Percentiles rank a stretch among this genome's conserved stretches.
These are phyloP conservation scores for Phycomyces blakesleeanus DNA, from an alignment of 192 early-diverging fungal genomes.

Conservation along the genomic window DNA sequence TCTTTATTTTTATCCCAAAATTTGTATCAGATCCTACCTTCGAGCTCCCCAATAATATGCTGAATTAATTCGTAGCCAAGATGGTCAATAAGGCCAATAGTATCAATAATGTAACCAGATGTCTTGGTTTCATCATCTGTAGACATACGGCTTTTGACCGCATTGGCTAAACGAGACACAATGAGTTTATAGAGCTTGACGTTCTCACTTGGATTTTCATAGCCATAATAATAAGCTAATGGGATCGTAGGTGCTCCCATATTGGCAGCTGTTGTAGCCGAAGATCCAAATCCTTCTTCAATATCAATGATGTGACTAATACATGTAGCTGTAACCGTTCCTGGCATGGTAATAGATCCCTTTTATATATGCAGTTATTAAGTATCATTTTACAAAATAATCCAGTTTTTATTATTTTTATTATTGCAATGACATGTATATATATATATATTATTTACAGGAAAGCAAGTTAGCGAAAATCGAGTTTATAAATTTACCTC, in stretches of 20 bases:
- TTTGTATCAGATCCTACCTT: constrained; percentile 35
- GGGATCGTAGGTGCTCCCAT: constrained; percentile 69
- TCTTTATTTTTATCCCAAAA: not conserved
- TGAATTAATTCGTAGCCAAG: constrained; percentile 71
- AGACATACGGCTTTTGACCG: constrained; percentile 60
- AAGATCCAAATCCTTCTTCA: constrained; percentile 77
- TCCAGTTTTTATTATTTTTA: too few relatives aligned
- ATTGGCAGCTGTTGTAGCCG: constrained; percentile 61
- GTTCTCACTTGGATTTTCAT: constrained; percentile 71
- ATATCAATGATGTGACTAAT: constrained; percentile 77
- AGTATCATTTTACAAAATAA: too few relatives aligned
- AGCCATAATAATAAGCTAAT: constrained; percentile 89
- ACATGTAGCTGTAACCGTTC: constrained; percentile 75
- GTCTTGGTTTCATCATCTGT: constrained; percentile 57
- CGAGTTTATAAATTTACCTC: constrained; percentile 46
- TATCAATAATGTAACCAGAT: constrained; percentile 85
- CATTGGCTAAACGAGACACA: constrained; percentile 53
- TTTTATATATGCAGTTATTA: too few relatives aligned
- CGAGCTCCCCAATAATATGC: constrained; percentile 66
- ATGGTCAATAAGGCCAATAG: constrained; percentile 75
- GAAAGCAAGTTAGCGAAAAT: too few relatives aligned
- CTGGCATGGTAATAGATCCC: constrained; percentile 74
- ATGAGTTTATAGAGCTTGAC: constrained; percentile 74
- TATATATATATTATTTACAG: not conserved
- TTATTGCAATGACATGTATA: too few relatives aligned